Evolutionary conservation across 202 grass and related monocot genomes (phyloP).

Genomic region (Schoenoplectus triqueter): DNA sequence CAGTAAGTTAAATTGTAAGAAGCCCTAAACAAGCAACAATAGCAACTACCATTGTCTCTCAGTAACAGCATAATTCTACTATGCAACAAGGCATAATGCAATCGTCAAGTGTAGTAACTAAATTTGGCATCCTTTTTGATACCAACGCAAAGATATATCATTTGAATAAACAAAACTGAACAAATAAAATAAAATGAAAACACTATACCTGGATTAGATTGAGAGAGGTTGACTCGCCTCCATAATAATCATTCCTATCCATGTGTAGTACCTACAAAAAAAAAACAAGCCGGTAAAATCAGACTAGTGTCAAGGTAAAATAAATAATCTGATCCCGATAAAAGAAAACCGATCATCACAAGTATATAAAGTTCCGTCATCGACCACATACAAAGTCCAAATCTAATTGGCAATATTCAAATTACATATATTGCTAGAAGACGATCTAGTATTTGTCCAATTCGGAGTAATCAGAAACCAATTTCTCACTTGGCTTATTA

Average conservation of each 20-base stretch:
- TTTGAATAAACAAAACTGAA: neutral
- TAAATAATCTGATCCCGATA: neutral
- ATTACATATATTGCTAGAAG: neutral
- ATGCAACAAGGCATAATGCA: neutral
- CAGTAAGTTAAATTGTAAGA: neutral
- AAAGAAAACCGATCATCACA: neutral
- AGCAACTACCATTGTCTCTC: neutral
- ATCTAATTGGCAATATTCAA: neutral
- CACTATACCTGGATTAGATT: conserved; percentile 57
- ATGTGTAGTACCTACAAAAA: conserved; percentile 67
- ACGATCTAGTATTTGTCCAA: conserved; percentile 1
- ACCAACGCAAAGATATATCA: neutral
- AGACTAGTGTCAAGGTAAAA: neutral
- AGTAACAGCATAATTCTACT: neutral
- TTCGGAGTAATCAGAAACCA: neutral
- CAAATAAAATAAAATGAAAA: neutral
- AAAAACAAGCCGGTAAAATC: neutral
- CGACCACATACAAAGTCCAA: neutral
- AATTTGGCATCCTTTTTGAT: neutral
- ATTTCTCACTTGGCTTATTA: neutral
- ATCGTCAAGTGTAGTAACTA: neutral
- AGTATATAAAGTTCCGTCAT: neutral
- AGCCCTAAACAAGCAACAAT: neutral
- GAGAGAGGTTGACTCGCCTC: conserved; percentile 71
- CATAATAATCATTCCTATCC: conserved; percentile 88